These are phyloP conservation scores for Liriodendron chinense DNA, from an alignment of 164 flowering plant species.

Conservation along the genomic window DNA sequence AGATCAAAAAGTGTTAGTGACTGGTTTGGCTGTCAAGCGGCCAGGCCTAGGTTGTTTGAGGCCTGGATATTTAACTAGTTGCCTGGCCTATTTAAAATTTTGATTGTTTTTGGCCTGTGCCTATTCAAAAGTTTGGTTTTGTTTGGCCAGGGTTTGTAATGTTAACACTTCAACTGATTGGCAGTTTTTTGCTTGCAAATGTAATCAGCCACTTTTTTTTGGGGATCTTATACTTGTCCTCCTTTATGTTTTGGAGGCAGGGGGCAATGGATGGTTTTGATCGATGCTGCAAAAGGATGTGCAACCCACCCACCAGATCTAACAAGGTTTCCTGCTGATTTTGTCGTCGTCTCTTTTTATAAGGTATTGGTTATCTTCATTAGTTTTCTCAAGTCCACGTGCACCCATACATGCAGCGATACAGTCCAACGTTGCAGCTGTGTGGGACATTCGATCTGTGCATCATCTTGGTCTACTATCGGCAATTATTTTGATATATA, in stretches of 20 bases:
- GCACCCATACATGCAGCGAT: not conserved
- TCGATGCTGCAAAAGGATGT: conserved; percentile 99
- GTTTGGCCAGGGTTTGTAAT: no score
- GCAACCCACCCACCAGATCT: conserved; percentile 82
- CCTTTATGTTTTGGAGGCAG: conserved; percentile 28
- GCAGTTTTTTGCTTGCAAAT: no score
- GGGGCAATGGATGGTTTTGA: conserved; percentile 81
- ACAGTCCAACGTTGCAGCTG: not conserved
- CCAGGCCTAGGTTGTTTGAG: no score
- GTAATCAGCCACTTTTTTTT: no score
- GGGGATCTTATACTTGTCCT: not conserved
- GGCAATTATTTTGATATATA: not conserved
- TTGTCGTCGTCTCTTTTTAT: conserved; percentile 87
- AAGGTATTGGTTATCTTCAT: conserved; percentile 46
- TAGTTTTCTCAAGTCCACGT: not conserved
- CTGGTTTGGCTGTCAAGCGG: no score
- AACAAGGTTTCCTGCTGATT: conserved; percentile 74
- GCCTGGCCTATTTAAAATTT: no score
- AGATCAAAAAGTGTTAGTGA: no score
- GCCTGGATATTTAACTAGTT: no score
- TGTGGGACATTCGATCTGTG: not conserved
- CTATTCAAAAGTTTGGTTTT: no score
- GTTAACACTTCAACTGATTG: no score
- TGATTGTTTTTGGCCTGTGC: no score
- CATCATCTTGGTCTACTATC: not conserved